Base-by-base conservation (phyloP, 805 yeast genomes). In the Scheffersomyces amazonensis region DNA sequence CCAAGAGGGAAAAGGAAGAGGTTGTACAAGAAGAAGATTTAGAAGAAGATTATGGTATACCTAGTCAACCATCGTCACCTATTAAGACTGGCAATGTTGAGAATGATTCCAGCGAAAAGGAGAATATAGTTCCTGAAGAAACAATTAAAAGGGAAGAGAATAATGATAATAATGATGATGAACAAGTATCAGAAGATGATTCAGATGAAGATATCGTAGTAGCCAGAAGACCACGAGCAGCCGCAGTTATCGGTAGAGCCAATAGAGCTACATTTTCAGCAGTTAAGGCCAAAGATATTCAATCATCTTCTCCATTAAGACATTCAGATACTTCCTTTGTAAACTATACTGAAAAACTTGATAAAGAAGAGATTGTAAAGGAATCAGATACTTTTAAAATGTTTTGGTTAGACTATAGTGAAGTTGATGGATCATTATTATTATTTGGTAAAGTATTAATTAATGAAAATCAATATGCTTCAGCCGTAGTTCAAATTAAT, bases 331-430 rank as follows among this genome's bases (percentile, higher is more conserved):
- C 50, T 19, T 35, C 58, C 11, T 43, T 50, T 18, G 40, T 52
- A 8, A 49, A 55, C 22, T 53, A 58, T 41, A 62, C 69, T 2
- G 68, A 63, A 22, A 69, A 69, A 41, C 34, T 68, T 18, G 64
- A 59, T 9, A 51, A 54, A 32, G 46, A 48, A 12, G 34, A 53
- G n/a, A 50, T 45, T 8, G 34, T 30, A 5, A 48, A 44, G 11
- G 54, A 44, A 33, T 59, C 69, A 3, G 75, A 73, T 31, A 48
- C 71, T 1, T 75, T 89, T 55, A 76, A 78, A 50, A 80, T 91
- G 81, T 93, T 75, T 59, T 93, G 97, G 97, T 63, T 86, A 21
- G 99, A 93, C 60, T 89, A 81, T 58, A 72, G 84, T 17, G 98
- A 91, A 56, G 78, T 83, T 10, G 86, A 82, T 41, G 75, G 75